Base-by-base conservation (phyloP, 2,329 filamentous ascomycete genomes). In the Chaetomiaceae sp. region DNA sequence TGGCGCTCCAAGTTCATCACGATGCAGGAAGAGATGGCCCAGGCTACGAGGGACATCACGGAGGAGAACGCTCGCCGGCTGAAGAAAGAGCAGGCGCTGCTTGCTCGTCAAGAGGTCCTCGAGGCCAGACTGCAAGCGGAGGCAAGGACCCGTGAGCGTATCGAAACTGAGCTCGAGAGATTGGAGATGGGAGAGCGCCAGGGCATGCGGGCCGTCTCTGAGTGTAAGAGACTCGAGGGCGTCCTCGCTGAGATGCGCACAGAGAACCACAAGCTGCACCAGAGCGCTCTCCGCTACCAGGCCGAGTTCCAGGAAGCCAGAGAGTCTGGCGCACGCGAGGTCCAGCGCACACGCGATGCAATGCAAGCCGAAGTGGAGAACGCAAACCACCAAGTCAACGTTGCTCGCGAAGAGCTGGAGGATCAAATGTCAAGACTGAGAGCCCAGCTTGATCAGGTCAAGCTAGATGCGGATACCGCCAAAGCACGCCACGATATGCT, bases 1-100 rank as follows among this genome's bases (percentile, higher is more conserved):
- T 91, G 95, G 81, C 86, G 90, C 60, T 76, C 77, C 67, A 95
- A 94, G 70, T 87, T 96, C 64, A 82, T 92, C 62, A 84, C 84
- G 55, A 75, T 99, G 34, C 91, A 97, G 69, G 82, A 90, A 58
- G 90, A 96, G 62, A 92, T 97, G 86, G 81, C 84, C 29, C 77
- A 77, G 51, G 88, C 90, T 44, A 85, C 89, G 48, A 82, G 83
- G 42, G 86, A 95, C 57, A 84, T 96, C 57, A 84, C 87, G 20
- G 84, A 88, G 62, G 91, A 97, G 66, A 92, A 91, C 66, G 83
- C 86, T 27, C 78, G 81, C 32, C 91, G 87, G 72, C 82, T 84
- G 63, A 87, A 87, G 71, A 86, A 86, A 66, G 89, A 95, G 66
- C 84, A 89, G 61, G 85, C 89, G 54, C 81, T 89, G 60, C 76